Conservation (phyloP, 257 asterid genomes). For the Solanum neorickii region DNA sequence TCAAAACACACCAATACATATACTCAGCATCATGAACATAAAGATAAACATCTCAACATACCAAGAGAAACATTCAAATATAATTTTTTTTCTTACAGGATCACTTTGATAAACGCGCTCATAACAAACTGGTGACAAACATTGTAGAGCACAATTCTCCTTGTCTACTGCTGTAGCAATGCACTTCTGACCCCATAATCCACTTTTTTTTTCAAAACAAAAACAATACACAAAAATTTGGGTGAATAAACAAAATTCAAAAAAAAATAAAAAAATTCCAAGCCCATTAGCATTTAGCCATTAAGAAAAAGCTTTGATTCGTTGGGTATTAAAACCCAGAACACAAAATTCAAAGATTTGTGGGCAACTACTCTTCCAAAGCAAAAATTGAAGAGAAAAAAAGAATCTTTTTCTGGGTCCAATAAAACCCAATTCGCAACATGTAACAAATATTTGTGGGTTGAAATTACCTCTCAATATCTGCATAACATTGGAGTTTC, state of each 20-base stretch:
- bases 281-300: background rate
- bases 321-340: background rate
- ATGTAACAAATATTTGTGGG: background rate
- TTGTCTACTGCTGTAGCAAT: slow-evolving; percentile 47
- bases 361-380: background rate
- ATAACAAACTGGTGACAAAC: slow-evolving; percentile 73
- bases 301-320: background rate
- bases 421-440: background rate
- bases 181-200: slow-evolving; percentile 81
- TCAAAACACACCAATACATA: slow-evolving; percentile 6
- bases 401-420: background rate
- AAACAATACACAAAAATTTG: background rate
- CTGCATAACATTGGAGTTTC: slow-evolving; percentile 71
- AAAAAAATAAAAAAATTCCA: background rate
- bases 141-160: slow-evolving; percentile 84
- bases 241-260: background rate
- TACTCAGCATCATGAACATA: background rate
- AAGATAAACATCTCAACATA: background rate
- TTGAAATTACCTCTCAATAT: slow-evolving; percentile 59
- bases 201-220: slow-evolving; percentile 30
- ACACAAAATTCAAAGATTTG: background rate
- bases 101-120: slow-evolving; percentile 80
- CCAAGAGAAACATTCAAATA: background rate
- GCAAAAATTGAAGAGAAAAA: background rate
- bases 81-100: slow-evolving; percentile 45